Evolutionary conservation across 1,139 yeast genomes (phyloP).

Genomic region (Yamadazyma blattariae): DNA sequence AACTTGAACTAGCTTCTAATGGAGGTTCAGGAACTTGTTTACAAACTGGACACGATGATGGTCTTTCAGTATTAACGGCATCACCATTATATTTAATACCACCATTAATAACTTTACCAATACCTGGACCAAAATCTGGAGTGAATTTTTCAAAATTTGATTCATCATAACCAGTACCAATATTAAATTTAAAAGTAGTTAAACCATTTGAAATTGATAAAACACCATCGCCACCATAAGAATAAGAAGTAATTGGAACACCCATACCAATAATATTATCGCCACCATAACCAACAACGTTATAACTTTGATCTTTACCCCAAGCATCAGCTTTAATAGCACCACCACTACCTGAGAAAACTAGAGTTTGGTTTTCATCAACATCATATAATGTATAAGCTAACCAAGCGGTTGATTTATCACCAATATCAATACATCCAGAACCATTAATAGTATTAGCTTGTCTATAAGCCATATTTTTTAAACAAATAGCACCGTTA

Average conservation of each 20-base stretch:
- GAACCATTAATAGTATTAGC: conserved; percentile 17
- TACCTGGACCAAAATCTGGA: not conserved
- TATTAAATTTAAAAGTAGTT: conserved; percentile 15
- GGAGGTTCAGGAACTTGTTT: not conserved
- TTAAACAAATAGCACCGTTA: conserved; percentile 23
- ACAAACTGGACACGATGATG: not conserved
- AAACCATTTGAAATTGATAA: conserved; percentile 13
- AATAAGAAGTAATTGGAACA: conserved; percentile 11
- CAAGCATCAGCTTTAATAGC: conserved; percentile 11
- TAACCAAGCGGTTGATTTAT: conserved; percentile 14
- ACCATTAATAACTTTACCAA: not conserved
- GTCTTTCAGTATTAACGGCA: not conserved
- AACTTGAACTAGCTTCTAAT: not conserved
- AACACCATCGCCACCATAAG: conserved; percentile 7
- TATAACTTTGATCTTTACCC: conserved; percentile 13
- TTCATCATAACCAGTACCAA: conserved; percentile 20
- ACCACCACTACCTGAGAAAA: conserved; percentile 16
- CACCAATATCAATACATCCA: conserved; percentile 22
- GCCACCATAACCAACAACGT: conserved; percentile 26
- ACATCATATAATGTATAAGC: conserved; percentile 15
- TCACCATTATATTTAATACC: conserved; percentile 1
- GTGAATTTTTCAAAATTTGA: not conserved
- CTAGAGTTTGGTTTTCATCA: conserved; percentile 12
- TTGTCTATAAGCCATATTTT: conserved; percentile 17
- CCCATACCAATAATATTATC: conserved; percentile 22